Percentiles rank a stretch among this genome's conserved stretches.
These are phyloP conservation scores for Umbelopsis ramanniana DNA, from an alignment of 192 early-diverging fungal genomes.

Conservation along the genomic window DNA sequence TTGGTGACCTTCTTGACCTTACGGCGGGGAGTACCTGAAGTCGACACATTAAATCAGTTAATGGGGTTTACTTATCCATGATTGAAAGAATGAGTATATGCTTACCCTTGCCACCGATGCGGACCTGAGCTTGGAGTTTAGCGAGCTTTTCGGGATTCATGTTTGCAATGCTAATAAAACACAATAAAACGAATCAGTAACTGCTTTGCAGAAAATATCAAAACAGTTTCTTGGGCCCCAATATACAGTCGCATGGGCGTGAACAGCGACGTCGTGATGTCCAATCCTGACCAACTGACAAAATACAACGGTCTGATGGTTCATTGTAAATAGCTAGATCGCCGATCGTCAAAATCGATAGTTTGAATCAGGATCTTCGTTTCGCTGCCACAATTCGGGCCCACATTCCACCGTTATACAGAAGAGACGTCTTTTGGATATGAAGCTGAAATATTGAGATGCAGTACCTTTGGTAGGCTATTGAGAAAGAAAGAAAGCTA, in stretches of 20 bases:
- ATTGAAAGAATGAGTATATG: background rate
- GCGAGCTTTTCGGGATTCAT: constrained; percentile 94
- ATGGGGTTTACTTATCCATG: background rate
- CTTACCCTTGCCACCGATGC: constrained; percentile 77
- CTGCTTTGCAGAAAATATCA: background rate
- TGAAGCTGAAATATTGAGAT: background rate
- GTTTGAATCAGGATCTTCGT: background rate
- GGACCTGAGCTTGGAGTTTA: constrained; percentile 89
- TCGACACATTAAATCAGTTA: background rate
- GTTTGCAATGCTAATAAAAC: constrained; percentile 23
- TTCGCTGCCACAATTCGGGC: background rate
- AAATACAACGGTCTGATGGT: background rate
- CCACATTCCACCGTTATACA: background rate
- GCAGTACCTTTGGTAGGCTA: constrained; percentile 20
- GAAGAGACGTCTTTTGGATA: background rate
- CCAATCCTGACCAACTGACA: no score
- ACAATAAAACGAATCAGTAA: constrained; percentile 2
- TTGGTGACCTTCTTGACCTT: constrained; percentile 79
- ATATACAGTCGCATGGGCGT: background rate
- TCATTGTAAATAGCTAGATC: background rate
- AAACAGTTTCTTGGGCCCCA: background rate
- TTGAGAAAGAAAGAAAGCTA: constrained; percentile 22
- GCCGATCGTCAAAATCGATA: background rate
- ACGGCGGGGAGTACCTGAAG: constrained; percentile 93
- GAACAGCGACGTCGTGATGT: background rate